These are phyloP conservation scores for Musa troglodytarum DNA, from an alignment of 176 grass and related monocot genomes.

Conservation along the genomic window DNA sequence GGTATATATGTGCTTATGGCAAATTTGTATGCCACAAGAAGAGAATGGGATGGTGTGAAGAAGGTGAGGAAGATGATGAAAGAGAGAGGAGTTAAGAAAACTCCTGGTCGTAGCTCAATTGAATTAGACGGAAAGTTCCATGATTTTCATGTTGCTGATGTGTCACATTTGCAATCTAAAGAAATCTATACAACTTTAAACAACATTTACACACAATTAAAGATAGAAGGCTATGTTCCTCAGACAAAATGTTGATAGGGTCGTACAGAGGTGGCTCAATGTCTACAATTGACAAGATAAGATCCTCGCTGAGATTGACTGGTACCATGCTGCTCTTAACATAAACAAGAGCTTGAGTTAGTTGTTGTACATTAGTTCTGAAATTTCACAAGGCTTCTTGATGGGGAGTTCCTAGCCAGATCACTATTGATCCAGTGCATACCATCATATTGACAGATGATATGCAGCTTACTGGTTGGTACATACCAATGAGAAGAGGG, in stretches of 20 bases:
- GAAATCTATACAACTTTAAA: slow-evolving; percentile 41
- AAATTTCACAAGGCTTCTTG: not conserved
- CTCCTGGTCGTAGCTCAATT: slow-evolving; percentile 45
- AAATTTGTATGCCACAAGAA: slow-evolving; percentile 56
- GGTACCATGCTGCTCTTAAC: not conserved
- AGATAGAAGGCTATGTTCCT: slow-evolving; percentile 34
- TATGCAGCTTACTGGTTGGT: no score
- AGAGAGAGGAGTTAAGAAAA: slow-evolving; percentile 54
- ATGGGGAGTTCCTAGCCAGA: not conserved
- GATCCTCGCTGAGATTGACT: not conserved
- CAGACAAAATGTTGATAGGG: slow-evolving; percentile 6
- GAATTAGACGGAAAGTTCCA: slow-evolving; percentile 46
- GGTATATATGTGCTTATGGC: slow-evolving; percentile 62
- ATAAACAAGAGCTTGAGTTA: not conserved
- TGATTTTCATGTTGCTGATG: slow-evolving; percentile 36
- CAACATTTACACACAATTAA: slow-evolving; percentile 48
- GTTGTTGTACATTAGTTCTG: not conserved
- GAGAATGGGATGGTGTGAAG: slow-evolving; percentile 50
- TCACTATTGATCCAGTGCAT: not conserved
- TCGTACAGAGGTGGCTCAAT: not conserved
- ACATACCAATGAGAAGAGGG: no score
- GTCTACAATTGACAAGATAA: not conserved
- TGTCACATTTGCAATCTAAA: slow-evolving; percentile 37
- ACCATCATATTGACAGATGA: no score
- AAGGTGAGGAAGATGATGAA: slow-evolving; percentile 47